Evolutionary conservation across 306 rosid species (phyloP), one percentile per base, ranked within the genome.

Genomic region (Pyrus communis): DNA sequence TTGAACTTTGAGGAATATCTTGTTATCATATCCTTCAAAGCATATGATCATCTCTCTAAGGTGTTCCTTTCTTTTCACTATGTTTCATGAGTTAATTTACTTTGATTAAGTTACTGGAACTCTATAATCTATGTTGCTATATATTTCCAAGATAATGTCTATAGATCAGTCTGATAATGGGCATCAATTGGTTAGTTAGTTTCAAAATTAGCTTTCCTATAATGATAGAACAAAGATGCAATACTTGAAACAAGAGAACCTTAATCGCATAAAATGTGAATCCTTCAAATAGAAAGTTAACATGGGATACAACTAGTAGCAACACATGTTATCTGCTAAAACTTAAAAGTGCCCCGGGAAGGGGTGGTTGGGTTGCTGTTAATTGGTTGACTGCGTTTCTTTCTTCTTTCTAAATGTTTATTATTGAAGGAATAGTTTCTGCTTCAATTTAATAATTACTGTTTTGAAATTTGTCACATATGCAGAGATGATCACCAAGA

Each of bases 401-500:
- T 18, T 67, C 7, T 23, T 57, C 62, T 25, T 64, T 76, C 68
- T 25, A 60, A 42, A 27, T 23, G 45, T 7, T 57, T 61, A 30
- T 76, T 57, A 5, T 19, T 25, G 49, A 63, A 30, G 68, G 19
- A 28, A 25, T 14, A 60, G 33, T 60, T 63, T 63, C 68, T 3
- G 68, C 38, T 38, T 45, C 52, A 61, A 33, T 25, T 61, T 42
- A 22, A 17, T 40, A 14, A 17, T 22, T 55, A 33, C 6, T 25
- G 27, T 25, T 31, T 55, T 30, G 25, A 40, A 42, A 21, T 65
- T 70, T 77, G 52, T 52, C 27, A 46, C 65, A 61, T 80, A 58
- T 82, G 82, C 93, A 96, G 99, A 79, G 97, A 93, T 87, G 97
- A 96, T 82, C 99, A 96, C 84, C 90, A 88, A 25, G 99, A 96